A percentile compares a stretch with the other conserved stretches of the same genome.
These are phyloP conservation scores for Eucalyptus sideroxylon DNA, from an alignment of 345 rosid genomes.

Conservation along the genomic window DNA sequence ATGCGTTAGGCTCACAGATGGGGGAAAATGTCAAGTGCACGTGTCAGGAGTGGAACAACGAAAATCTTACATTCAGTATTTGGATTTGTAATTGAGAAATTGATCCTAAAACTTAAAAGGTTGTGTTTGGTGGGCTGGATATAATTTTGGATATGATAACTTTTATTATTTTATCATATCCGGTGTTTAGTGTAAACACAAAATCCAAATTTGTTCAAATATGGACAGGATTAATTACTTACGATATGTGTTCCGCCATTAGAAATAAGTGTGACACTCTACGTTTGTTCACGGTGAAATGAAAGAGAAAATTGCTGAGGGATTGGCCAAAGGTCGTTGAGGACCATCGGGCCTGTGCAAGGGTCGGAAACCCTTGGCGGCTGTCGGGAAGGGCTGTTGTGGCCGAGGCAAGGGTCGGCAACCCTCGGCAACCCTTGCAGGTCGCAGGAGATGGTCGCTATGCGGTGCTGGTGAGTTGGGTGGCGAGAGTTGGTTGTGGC, in stretches of 20 bases:
- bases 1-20: neutral
- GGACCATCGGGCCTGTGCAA: too few relatives aligned
- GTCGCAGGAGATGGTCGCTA: neutral
- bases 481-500: neutral
- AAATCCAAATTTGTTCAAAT: too few relatives aligned
- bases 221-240: too few relatives aligned
- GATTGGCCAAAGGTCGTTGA: too few relatives aligned
- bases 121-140: too few relatives aligned
- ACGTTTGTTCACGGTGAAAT: too few relatives aligned
- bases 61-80: neutral
- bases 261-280: too few relatives aligned
- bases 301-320: too few relatives aligned
- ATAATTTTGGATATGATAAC: too few relatives aligned
- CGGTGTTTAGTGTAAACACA: too few relatives aligned
- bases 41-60: neutral
- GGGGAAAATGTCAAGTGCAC: neutral
- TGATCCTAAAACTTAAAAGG: neutral
- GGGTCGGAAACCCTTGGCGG: neutral
- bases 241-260: accelerated
- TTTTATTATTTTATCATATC: too few relatives aligned
- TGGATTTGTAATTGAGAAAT: neutral
- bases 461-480: neutral
- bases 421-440: neutral
- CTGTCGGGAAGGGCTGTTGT: accelerated
- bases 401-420: neutral